phyloP scores from a whole-genome alignment of 192 early-diverging fungal genomes.

The Coemansia furcata region DNA sequence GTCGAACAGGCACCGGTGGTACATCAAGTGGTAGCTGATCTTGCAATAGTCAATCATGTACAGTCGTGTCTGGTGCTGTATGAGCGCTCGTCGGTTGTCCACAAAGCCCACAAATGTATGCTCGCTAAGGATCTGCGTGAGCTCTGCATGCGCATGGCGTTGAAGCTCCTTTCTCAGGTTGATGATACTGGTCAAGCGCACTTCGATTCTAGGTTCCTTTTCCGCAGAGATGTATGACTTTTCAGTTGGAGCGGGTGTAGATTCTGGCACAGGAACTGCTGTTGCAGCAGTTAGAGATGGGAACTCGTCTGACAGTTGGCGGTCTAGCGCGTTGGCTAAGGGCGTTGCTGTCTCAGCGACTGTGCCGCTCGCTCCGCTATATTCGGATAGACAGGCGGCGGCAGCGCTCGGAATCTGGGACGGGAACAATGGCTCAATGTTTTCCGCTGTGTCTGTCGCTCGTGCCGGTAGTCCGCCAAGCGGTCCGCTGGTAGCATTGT shows the following conservation, averaged over 20 bases:
- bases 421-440: slow-evolving; percentile 8
- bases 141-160: slow-evolving; percentile 44
- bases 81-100: slow-evolving; percentile 72
- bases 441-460: slow-evolving; percentile 4
- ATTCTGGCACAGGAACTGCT: neutral
- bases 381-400: neutral
- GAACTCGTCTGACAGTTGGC: slow-evolving; percentile 8
- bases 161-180: slow-evolving; percentile 74
- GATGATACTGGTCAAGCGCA: slow-evolving; percentile 77
- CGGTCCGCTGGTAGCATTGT: neutral
- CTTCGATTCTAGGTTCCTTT: slow-evolving; percentile 61
- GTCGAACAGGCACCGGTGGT: slow-evolving; percentile 75
- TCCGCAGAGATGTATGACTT: slow-evolving; percentile 25
- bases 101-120: slow-evolving; percentile 91
- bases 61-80: slow-evolving; percentile 84
- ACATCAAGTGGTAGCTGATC: slow-evolving; percentile 83
- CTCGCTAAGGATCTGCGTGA: slow-evolving; percentile 75
- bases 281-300: slow-evolving; percentile 3
- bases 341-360: neutral
- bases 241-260: neutral
- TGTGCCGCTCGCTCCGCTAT: neutral
- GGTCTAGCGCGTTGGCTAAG: neutral
- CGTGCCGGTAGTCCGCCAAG: neutral
- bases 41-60: slow-evolving; percentile 81
- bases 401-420: neutral